Conservation (phyloP, 768 basidiomycete genomes). For the Hygrophoropsis aurantiaca region DNA sequence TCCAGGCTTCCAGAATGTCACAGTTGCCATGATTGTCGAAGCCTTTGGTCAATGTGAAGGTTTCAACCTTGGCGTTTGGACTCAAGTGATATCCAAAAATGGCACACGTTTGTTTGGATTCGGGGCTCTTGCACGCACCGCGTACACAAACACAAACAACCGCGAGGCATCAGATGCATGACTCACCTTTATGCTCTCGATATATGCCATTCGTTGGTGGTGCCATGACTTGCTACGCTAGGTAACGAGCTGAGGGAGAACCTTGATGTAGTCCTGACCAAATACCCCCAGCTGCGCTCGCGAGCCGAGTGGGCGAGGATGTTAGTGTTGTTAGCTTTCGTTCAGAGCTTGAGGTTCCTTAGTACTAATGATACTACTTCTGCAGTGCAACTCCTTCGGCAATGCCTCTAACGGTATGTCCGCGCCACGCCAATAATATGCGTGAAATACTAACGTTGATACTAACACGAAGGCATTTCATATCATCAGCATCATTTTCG, state of each 20-base stretch:
- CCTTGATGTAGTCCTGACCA: background rate
- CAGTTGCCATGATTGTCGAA: constrained; percentile 55
- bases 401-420: background rate
- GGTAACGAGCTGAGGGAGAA: background rate
- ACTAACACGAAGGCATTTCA: background rate
- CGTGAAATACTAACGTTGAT: background rate
- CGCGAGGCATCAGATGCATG: too few species aligned
- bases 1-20: constrained; percentile 91
- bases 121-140: too few species aligned
- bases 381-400: background rate
- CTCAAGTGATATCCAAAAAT: too few species aligned
- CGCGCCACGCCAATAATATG: background rate
- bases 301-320: background rate
- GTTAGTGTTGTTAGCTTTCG: background rate
- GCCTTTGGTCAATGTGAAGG: too few species aligned
- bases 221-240: constrained; percentile 17
- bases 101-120: too few species aligned
- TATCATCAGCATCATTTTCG: background rate
- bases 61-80: too few species aligned
- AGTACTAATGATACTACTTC: background rate
- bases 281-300: background rate
- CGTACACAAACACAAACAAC: too few species aligned
- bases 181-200: too few species aligned
- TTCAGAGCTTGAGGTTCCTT: background rate
- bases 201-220: constrained; percentile 24